phyloP scores from a whole-genome alignment of 345 rosid genomes.

The Abelmoschus esculentus region DNA sequence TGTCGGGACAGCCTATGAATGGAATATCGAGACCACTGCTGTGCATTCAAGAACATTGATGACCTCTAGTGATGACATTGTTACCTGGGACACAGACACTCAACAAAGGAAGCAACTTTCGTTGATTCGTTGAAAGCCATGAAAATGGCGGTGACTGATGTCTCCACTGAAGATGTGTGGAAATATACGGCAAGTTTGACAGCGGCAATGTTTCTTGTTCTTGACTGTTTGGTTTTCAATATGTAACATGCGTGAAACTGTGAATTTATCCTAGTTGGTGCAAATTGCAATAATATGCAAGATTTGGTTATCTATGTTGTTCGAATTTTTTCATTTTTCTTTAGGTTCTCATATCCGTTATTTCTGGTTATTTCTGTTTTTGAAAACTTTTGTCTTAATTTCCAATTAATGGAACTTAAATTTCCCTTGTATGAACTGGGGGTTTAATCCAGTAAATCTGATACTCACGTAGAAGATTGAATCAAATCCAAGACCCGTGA shows the following conservation, averaged over 20 bases:
- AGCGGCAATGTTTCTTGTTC: not conserved
- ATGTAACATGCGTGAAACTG: not conserved
- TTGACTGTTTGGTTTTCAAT: not conserved
- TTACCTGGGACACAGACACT: not conserved
- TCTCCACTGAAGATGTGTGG: not conserved
- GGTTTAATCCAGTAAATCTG: too few relatives aligned
- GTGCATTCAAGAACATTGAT: not conserved
- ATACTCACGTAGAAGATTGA: too few relatives aligned
- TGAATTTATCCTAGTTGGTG: not conserved
- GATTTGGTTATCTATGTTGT: not conserved
- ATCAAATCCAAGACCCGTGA: too few relatives aligned
- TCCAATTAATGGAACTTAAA: too few relatives aligned
- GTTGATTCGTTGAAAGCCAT: not conserved
- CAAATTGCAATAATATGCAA: too few relatives aligned
- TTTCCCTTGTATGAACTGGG: not conserved
- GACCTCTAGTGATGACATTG: not conserved
- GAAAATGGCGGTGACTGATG: not conserved
- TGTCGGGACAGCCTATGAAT: not conserved
- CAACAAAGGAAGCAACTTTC: not conserved
- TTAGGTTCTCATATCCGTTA: too few relatives aligned
- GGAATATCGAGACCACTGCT: not conserved
- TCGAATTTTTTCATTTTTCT: too few relatives aligned
- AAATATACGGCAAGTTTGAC: not conserved
- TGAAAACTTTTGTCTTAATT: too few relatives aligned
- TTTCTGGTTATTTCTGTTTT: too few relatives aligned